Evolutionary conservation across 1,284 basidiomycete genomes (phyloP).

Genomic region (Cutaneotrichosporon daszewskae): DNA sequence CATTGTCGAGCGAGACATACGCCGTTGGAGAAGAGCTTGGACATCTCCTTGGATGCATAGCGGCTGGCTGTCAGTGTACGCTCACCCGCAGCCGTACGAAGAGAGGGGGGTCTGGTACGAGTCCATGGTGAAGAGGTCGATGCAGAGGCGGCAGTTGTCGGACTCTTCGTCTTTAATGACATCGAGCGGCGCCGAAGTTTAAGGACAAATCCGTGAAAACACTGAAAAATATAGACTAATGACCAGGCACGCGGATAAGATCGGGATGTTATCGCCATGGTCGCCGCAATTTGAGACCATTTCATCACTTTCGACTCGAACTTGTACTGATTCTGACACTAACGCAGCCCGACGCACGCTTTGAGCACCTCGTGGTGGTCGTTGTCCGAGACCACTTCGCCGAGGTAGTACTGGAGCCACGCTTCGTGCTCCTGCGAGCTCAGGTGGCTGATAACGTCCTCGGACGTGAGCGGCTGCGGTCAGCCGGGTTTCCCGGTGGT

Average conservation of each 20-base stretch:
- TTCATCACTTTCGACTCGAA: too few relatives aligned
- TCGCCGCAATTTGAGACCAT: too few relatives aligned
- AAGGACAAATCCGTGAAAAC: not conserved
- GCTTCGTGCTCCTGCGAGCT: not conserved
- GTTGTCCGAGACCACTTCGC: not conserved
- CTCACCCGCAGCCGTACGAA: slow-evolving; percentile 33
- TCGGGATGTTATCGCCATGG: not conserved
- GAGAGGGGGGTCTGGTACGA: slow-evolving; percentile 52
- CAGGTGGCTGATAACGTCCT: not conserved
- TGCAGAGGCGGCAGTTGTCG: not conserved
- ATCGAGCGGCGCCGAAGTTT: not conserved
- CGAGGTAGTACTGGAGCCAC: not conserved
- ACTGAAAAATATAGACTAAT: not conserved
- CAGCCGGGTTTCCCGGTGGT: not conserved
- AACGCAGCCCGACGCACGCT: not conserved
- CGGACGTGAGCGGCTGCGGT: not conserved
- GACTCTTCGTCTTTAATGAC: not conserved
- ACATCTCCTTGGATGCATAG: slow-evolving; percentile 99
- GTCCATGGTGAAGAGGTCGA: slow-evolving; percentile 40
- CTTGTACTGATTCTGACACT: not conserved
- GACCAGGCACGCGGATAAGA: not conserved
- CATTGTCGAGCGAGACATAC: slow-evolving; percentile 51
- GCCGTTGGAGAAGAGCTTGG: slow-evolving; percentile 84
- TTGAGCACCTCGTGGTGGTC: not conserved
- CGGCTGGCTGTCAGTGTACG: slow-evolving; percentile 55